Evolutionary conservation across 768 basidiomycete species (phyloP).

Genomic region (Amanita pallidorosea): DNA sequence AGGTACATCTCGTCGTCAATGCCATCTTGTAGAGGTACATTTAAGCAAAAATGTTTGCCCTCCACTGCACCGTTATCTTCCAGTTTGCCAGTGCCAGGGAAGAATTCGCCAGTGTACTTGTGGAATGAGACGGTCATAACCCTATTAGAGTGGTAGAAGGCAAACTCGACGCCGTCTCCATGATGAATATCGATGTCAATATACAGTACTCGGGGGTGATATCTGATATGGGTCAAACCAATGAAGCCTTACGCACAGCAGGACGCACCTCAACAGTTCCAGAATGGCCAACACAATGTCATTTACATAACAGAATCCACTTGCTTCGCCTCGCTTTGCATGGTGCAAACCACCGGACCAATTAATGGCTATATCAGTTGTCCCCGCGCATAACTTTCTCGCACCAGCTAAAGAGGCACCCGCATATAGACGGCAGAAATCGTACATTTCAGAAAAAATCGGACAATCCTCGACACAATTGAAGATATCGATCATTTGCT

Average conservation of each 20-base stretch:
- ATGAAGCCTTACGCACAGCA: background rate
- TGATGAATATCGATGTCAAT: constrained; percentile 99
- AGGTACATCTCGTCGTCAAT: constrained; percentile 98
- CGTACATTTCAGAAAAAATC: constrained; percentile 89
- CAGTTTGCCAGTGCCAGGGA: constrained; percentile 93
- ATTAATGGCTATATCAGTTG: constrained; percentile 95
- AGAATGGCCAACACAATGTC: constrained; percentile 93
- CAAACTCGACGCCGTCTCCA: constrained; percentile 96
- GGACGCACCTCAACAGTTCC: constrained; percentile 70
- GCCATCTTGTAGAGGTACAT: constrained; percentile 91
- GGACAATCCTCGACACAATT: constrained; percentile 98
- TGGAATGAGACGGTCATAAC: constrained; percentile 99
- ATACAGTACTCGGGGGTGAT: constrained; percentile 90
- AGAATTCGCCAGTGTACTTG: constrained; percentile 98
- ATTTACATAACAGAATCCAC: constrained; percentile 97
- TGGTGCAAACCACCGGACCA: constrained; percentile 99
- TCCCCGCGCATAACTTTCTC: constrained; percentile 71
- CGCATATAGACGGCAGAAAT: constrained; percentile 90
- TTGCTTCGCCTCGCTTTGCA: constrained; percentile 95
- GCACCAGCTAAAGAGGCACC: constrained; percentile 90
- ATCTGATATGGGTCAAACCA: constrained; percentile 31
- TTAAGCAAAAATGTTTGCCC: constrained; percentile 92
- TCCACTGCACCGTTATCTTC: constrained; percentile 83
- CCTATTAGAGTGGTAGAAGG: constrained; percentile 96
- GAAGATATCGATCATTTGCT: constrained; percentile 70